Base-by-base conservation (phyloP, 192 early-diverging fungal species). In the Entomortierella parvispora region DNA sequence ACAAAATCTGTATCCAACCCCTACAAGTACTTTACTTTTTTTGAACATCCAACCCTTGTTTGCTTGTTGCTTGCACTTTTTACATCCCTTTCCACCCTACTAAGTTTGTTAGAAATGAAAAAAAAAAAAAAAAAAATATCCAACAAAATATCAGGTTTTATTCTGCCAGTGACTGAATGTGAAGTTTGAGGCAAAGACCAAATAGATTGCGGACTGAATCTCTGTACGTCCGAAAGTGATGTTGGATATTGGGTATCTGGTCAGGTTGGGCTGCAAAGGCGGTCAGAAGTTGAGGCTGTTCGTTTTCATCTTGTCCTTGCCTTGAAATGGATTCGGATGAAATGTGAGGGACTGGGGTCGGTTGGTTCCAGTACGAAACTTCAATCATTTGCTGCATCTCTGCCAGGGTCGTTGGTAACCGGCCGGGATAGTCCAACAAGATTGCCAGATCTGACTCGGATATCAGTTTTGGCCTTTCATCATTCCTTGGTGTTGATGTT, bases 181-280 rank as follows among this genome's bases (percentile, higher is more conserved):
- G 65, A 23, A 77, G 47, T 8, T 64, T 63, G 0, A 77, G 42
- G 15, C 29, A 44, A 0, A 77, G 62, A 4, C 61, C 55, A 46
- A 68, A 77, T 6, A 51, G 45, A 4, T 49, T 12, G 1, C 40
- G 47, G 15, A 59, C 55, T 14, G 50, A 12, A 22, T 77, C 61
- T 18, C 54, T 56, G 49, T 77, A 77, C 25, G 31, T n/a, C n/a
- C 48, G 61, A 20, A 68, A 68, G 40, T 77, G 74, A 1, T 12
- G 8, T 26, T 63, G 60, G 4, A 77, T 61, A 7, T 22, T 12
- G 11, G 60, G 53, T 46, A 77, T 43, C 37, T 77, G 44, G 14
- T 77, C 65, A 12, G 74, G 74, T 15, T 77, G 74, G 17, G 74
- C 74, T 26, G 74, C 74, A 43, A 77, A 77, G 9, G 66, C 74